Percentiles rank a stretch among this genome's conserved stretches.
Evolutionary conservation across 2,329 filamentous ascomycete species (phyloP).

Genomic region (Tolypocladium ovalisporum): DNA sequence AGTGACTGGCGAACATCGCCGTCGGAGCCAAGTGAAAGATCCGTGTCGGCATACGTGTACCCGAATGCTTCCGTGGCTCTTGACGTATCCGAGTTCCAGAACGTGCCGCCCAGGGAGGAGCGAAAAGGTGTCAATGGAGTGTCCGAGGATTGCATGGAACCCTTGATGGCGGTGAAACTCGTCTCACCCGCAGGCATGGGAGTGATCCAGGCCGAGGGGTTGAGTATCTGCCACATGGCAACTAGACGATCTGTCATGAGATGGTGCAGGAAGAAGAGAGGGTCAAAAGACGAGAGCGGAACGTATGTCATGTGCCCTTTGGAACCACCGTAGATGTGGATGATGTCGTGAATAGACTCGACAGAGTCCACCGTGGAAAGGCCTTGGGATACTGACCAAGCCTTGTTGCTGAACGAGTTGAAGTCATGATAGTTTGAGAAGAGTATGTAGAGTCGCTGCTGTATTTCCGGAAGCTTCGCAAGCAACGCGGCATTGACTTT

Average conservation of each 20-base stretch:
- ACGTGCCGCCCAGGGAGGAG: constrained; percentile 41
- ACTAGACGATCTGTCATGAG: constrained; percentile 64
- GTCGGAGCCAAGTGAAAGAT: constrained; percentile 10
- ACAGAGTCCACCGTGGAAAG: constrained; percentile 49
- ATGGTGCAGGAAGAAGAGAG: constrained; percentile 70
- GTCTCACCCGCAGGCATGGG: constrained; percentile 41
- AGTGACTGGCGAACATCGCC: constrained; percentile 20
- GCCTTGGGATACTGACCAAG: constrained; percentile 39
- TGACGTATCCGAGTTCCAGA: constrained; percentile 57
- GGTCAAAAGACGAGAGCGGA: constrained; percentile 67
- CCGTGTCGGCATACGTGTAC: constrained; percentile 63
- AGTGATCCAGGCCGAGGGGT: constrained; percentile 56
- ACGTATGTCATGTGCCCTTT: constrained; percentile 61
- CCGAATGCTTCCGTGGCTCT: constrained; percentile 52
- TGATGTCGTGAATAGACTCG: constrained; percentile 52
- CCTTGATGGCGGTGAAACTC: constrained; percentile 49
- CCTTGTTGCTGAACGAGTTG: constrained; percentile 58
- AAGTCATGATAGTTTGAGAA: constrained; percentile 59
- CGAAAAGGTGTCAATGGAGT: constrained; percentile 60
- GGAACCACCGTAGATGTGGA: constrained; percentile 48
- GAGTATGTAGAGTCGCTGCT: constrained; percentile 55
- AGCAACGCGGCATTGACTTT: constrained; percentile 35
- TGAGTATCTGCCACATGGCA: constrained; percentile 65
- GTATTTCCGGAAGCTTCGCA: constrained; percentile 39
- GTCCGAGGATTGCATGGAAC: constrained; percentile 40